Percentiles rank a stretch among this genome's conserved stretches.
phyloP scores from a whole-genome alignment of 768 basidiomycete genomes.

The Chalciporus sphaerocephalus region DNA sequence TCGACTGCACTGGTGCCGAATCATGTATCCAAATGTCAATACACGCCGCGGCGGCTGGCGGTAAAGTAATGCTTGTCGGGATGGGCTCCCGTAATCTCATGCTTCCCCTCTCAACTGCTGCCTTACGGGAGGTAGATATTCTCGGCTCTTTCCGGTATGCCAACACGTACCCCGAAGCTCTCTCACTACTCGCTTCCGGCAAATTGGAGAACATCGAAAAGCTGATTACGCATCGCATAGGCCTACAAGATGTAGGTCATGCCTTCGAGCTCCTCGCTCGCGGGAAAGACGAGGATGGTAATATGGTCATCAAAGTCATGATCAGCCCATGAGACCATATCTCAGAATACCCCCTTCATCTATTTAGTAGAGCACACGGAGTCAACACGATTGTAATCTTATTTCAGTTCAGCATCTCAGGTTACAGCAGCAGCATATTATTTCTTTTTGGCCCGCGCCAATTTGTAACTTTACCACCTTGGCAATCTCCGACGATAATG shows the following conservation, averaged over 20 bases:
- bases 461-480: conserved; percentile 23
- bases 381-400: neutral
- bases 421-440: conserved; percentile 12
- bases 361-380: conserved; percentile 10
- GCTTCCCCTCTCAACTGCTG: conserved; percentile 80
- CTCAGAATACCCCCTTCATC: neutral
- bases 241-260: conserved; percentile 55
- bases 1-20: conserved; percentile 95
- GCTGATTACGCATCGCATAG: conserved; percentile 76
- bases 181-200: conserved; percentile 66
- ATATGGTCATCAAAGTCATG: conserved; percentile 88
- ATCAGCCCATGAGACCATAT: conserved; percentile 42
- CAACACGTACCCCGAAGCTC: conserved; percentile 85
- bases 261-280: conserved; percentile 81
- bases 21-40: conserved; percentile 87
- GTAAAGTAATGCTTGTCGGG: conserved; percentile 89
- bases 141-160: conserved; percentile 89
- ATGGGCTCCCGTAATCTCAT: conserved; percentile 86
- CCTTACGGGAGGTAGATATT: conserved; percentile 87
- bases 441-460: conserved; percentile 8
- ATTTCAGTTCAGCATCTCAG: conserved; percentile 8
- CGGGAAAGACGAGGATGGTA: conserved; percentile 75
- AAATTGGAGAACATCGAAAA: conserved; percentile 60
- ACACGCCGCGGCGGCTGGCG: conserved; percentile 78
- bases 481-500: conserved; percentile 8